Conservation (phyloP, 257 asterid genomes). For the Capsicum pubescens region DNA sequence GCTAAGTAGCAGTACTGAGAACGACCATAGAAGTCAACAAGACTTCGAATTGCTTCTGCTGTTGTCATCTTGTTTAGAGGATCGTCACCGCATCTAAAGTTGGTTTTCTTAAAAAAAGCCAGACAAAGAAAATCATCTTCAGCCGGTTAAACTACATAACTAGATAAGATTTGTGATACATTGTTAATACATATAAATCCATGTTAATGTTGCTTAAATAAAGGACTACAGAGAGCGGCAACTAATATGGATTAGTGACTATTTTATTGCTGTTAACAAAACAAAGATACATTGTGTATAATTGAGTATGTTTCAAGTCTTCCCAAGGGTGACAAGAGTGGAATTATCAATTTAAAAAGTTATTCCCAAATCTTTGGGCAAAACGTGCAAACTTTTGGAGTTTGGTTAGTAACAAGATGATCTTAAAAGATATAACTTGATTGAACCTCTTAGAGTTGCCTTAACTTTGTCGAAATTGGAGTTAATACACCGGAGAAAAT, state of each 20-base stretch:
- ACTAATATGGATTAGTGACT: too few relatives aligned
- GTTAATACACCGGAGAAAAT: constrained; percentile 86
- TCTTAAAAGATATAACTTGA: constrained; percentile 61
- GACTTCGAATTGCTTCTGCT: constrained; percentile 74
- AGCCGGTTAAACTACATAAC: neutral
- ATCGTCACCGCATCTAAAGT: constrained; percentile 51
- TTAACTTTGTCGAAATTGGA: constrained; percentile 96
- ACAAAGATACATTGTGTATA: too few relatives aligned
- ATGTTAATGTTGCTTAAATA: too few relatives aligned
- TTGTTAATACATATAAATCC: too few relatives aligned
- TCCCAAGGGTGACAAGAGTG: too few relatives aligned
- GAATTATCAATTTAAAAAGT: neutral
- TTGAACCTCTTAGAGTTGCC: constrained; percentile 90
- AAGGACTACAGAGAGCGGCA: too few relatives aligned
- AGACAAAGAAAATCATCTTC: neutral
- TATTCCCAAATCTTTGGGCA: neutral
- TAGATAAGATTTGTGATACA: neutral
- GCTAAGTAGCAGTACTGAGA: constrained; percentile 68
- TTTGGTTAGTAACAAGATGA: neutral
- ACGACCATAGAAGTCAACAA: constrained; percentile 60
- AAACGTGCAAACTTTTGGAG: neutral
- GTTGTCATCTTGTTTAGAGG: constrained; percentile 90
- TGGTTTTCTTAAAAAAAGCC: neutral
- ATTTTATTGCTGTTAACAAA: too few relatives aligned
- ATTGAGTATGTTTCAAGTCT: too few relatives aligned